Percentiles rank a stretch among this genome's conserved stretches.
These are phyloP conservation scores for Wallacemonas rigidus DNA, from an alignment of 208 protist species.

Conservation along the genomic window DNA sequence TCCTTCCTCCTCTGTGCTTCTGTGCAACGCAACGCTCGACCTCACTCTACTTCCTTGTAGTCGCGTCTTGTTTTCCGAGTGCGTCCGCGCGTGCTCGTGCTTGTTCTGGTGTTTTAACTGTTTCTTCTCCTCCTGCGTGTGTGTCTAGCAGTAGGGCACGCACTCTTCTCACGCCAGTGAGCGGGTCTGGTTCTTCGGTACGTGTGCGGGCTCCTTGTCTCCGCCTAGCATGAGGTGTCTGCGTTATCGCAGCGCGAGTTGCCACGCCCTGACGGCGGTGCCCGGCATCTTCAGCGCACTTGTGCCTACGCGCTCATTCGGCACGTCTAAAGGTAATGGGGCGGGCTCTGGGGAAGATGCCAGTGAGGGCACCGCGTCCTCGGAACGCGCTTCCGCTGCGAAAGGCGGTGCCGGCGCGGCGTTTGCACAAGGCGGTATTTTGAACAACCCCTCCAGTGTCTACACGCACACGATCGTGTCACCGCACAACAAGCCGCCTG, in stretches of 20 bases:
- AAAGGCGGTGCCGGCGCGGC: conserved; percentile 14
- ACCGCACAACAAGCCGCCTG: conserved; percentile 25
- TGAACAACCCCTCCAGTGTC: conserved; percentile 19
- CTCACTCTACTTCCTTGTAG: no score
- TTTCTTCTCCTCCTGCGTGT: no score
- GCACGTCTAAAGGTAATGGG: not conserved
- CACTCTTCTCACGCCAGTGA: no score
- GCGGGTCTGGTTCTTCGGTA: no score
- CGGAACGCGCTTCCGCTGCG: not conserved
- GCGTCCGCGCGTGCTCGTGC: no score
- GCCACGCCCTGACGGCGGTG: not conserved
- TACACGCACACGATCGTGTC: conserved; percentile 48
- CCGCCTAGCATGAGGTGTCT: conserved; percentile 9
- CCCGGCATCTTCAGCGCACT: not conserved
- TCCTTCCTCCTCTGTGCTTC: no score
- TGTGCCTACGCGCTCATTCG: not conserved
- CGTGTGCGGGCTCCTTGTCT: not conserved
- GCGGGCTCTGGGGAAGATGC: not conserved
- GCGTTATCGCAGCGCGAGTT: not conserved
- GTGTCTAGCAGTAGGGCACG: no score
- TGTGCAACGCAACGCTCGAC: no score
- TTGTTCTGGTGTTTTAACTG: no score
- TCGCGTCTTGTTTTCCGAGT: no score
- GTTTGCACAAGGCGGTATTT: conserved; percentile 5
- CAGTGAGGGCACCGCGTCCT: not conserved